phyloP scores from a whole-genome alignment of 2,329 filamentous ascomycete genomes.

The Paecilomyces dactylethromorphus region DNA sequence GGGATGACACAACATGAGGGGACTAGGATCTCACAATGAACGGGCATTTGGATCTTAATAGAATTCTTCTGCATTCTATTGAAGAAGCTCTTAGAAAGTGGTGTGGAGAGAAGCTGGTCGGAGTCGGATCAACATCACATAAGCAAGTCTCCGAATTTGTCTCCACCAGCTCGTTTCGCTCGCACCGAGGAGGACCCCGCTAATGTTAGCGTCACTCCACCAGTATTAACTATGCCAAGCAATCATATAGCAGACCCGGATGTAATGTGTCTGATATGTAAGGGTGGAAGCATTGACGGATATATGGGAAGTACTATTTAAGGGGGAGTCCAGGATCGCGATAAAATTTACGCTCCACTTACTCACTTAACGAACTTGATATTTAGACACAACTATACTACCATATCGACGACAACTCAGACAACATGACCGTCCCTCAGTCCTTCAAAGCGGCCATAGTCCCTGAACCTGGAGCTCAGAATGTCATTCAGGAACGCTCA shows the following conservation, averaged over 20 bases:
- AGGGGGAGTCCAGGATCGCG: not conserved
- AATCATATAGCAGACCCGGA: too few relatives aligned
- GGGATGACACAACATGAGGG: too few relatives aligned
- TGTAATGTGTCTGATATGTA: too few relatives aligned
- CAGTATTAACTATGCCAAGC: too few relatives aligned
- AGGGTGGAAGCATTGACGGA: too few relatives aligned
- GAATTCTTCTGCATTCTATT: too few relatives aligned
- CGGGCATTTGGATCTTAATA: too few relatives aligned
- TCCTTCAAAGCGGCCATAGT: not conserved
- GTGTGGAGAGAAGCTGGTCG: not conserved
- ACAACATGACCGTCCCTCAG: not conserved
- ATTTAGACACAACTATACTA: not conserved
- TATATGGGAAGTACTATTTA: too few relatives aligned
- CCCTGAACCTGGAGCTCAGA: conserved; percentile 1
- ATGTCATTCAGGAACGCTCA: conserved; percentile 11
- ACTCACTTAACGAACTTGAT: too few relatives aligned
- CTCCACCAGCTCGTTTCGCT: not conserved
- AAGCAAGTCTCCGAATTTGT: not conserved
- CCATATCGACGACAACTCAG: not conserved
- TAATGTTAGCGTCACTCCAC: too few relatives aligned
- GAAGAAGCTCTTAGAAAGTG: not conserved
- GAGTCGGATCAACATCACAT: not conserved
- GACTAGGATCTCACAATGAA: too few relatives aligned
- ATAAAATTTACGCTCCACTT: not conserved
- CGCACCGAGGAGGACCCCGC: too few relatives aligned